These are phyloP conservation scores for Arabidopsis hybrid DNA, from an alignment of 441 rosid genomes.

Conservation along the genomic window DNA sequence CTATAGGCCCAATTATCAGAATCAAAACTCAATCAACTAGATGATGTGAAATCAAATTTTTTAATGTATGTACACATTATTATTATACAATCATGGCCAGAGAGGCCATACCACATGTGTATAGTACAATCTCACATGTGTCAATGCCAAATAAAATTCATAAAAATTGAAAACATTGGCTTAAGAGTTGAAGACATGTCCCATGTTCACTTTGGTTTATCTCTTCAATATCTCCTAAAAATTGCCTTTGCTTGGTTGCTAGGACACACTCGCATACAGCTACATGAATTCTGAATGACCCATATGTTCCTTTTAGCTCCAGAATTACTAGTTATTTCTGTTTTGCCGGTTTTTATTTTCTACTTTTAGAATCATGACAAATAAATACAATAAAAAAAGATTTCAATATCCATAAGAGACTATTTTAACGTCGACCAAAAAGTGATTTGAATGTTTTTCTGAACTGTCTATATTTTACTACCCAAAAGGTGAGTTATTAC, in stretches of 20 bases:
- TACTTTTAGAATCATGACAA: not conserved
- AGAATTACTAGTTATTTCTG: not conserved
- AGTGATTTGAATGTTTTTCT: not conserved
- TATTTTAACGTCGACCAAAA: conserved; percentile 11
- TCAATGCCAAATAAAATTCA: conserved; percentile 29
- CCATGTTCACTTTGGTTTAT: conserved; percentile 50
- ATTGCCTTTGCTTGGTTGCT: conserved; percentile 46
- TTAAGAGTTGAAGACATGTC: conserved; percentile 39
- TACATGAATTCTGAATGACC: conserved; percentile 46
- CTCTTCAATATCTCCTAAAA: conserved; percentile 41
- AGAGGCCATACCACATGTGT: conserved; percentile 47
- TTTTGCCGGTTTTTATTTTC: not conserved
- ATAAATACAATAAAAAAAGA: not conserved
- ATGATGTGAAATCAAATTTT: conserved; percentile 11
- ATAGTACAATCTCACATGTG: conserved; percentile 46
- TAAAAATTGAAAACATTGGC: conserved; percentile 36
- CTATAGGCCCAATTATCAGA: conserved; percentile 22
- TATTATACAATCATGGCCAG: conserved; percentile 48
- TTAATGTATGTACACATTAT: conserved; percentile 24
- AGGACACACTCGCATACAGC: conserved; percentile 42
- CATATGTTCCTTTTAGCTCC: conserved; percentile 43
- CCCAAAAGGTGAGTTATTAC: not conserved
- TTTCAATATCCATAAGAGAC: not conserved
- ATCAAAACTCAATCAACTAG: conserved; percentile 6
- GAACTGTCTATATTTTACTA: not conserved